Conservation (phyloP, 371 early-diverging fungal species). For the Zopfochytrium polystomum region DNA sequence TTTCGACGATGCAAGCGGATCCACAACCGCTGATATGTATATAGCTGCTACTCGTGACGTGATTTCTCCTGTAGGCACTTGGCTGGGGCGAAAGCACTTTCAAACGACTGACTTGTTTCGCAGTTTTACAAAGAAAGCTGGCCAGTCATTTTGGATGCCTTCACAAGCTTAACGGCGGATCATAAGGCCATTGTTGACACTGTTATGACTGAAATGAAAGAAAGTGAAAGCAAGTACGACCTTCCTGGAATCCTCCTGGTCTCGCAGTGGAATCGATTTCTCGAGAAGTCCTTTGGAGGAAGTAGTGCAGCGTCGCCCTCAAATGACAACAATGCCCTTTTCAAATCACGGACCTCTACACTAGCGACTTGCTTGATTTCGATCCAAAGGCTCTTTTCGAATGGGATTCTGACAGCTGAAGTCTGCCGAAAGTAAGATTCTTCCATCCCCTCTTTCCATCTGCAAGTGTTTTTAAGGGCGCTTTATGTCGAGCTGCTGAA, state of each 20-base stretch:
- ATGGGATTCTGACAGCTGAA: slow-evolving; percentile 20
- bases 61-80: slow-evolving; percentile 43
- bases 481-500: slow-evolving; percentile 62
- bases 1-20: slow-evolving; percentile 1
- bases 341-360: too few species aligned
- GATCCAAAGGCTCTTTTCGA: slow-evolving; percentile 18
- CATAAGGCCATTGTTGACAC: not conserved
- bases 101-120: not conserved
- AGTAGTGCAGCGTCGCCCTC: not conserved
- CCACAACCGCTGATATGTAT: slow-evolving; percentile 32
- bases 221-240: not conserved
- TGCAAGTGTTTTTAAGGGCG: slow-evolving; percentile 43
- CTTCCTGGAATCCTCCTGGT: not conserved
- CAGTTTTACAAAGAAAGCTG: slow-evolving; percentile 4
- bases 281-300: not conserved
- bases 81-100: not conserved
- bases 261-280: not conserved
- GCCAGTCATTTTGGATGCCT: not conserved
- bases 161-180: not conserved
- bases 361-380: too few species aligned
- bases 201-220: not conserved
- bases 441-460: not conserved
- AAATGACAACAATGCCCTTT: slow-evolving; percentile 7
- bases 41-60: slow-evolving; percentile 53
- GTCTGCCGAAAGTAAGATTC: slow-evolving; percentile 21